Conservation (phyloP, 768 basidiomycete species). For the Trametes gibbosa region DNA sequence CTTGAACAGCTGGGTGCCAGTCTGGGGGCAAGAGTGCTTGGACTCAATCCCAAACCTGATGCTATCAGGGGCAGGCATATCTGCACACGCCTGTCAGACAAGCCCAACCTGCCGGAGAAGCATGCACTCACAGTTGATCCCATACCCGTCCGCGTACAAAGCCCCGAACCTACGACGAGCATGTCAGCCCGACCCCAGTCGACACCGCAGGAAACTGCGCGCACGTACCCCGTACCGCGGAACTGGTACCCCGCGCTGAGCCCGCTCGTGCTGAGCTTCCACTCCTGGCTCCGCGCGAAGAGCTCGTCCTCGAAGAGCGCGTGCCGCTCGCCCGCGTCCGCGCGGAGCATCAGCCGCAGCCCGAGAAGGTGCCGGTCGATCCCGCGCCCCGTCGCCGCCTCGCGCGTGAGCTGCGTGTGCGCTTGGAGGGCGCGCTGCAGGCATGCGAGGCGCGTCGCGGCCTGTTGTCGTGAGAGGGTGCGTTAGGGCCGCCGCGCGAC, state of each 20-base stretch:
- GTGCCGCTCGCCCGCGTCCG: slow-evolving; percentile 52
- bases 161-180: slow-evolving; percentile 65
- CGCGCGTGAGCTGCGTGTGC: slow-evolving; percentile 70
- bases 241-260: slow-evolving; percentile 84
- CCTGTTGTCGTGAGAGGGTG: slow-evolving; percentile 2
- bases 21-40: slow-evolving; percentile 65
- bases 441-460: slow-evolving; percentile 40
- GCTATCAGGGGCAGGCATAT: slow-evolving; percentile 72
- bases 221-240: slow-evolving; percentile 75
- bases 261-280: slow-evolving; percentile 90
- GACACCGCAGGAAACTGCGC: too few relatives aligned
- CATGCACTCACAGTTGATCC: slow-evolving; percentile 77
- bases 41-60: slow-evolving; percentile 95
- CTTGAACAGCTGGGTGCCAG: slow-evolving; percentile 72
- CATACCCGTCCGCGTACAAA: slow-evolving; percentile 82
- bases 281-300: slow-evolving; percentile 71
- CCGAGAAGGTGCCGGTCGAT: slow-evolving; percentile 93
- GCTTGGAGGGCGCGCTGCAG: slow-evolving; percentile 67
- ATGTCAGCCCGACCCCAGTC: too few relatives aligned
- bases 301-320: slow-evolving; percentile 75
- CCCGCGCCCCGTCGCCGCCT: slow-evolving; percentile 78
- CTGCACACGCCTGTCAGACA: slow-evolving; percentile 37
- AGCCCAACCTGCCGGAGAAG: background rate
- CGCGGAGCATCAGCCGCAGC: slow-evolving; percentile 60
- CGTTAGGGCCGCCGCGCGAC: background rate